A percentile compares a stretch with the other conserved stretches of the same genome.
Conservation (phyloP, 805 yeast species). For the Wickerhamomyces ciferrii region DNA sequence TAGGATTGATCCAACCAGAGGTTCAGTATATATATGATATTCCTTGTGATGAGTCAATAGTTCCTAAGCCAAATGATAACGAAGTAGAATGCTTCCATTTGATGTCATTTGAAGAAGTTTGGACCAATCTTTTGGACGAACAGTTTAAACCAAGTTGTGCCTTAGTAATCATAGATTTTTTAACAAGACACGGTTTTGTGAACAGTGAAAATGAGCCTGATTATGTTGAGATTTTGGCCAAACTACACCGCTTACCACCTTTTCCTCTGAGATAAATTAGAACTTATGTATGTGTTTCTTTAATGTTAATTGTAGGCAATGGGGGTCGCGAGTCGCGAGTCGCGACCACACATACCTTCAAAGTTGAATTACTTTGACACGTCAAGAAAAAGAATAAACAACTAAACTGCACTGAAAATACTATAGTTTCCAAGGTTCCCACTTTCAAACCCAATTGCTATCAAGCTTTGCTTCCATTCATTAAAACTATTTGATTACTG, state of each 20-base stretch:
- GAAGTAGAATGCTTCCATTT: constrained; percentile 74
- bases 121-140: constrained; percentile 39
- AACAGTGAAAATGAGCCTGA: constrained; percentile 63
- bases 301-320: no score
- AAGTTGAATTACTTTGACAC: no score
- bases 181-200: constrained; percentile 78
- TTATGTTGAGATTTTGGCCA: constrained; percentile 50
- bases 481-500: no score
- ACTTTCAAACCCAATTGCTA: background rate
- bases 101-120: constrained; percentile 54
- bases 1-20: constrained; percentile 80
- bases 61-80: constrained; percentile 61
- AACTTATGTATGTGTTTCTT: no score
- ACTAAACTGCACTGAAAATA: no score
- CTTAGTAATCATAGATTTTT: constrained; percentile 70
- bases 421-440: no score
- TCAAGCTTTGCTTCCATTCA: no score
- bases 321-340: no score
- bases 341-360: no score
- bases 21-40: constrained; percentile 79
- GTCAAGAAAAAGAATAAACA: no score
- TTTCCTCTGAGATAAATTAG: constrained; percentile 52
- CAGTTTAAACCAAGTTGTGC: constrained; percentile 92
- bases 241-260: constrained; percentile 66
- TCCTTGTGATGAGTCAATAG: constrained; percentile 34